Base-by-base conservation (phyloP, 73 alveolate species). In the Symbiodinium natans region DNA sequence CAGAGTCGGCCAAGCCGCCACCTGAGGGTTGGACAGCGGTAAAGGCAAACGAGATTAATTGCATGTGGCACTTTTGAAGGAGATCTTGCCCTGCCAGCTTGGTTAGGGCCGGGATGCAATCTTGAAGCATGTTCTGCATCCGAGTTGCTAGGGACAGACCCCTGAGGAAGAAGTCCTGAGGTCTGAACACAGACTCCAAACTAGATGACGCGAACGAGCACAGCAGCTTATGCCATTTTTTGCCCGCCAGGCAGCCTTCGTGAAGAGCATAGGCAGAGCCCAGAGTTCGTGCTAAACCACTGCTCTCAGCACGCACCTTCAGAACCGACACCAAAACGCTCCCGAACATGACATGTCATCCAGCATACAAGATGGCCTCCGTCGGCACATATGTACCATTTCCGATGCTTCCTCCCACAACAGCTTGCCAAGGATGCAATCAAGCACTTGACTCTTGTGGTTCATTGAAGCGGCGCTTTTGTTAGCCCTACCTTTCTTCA, bases 261-360 rank as follows among this genome's bases (percentile, higher is more conserved):
- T 90, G 97, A 74, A 90, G 88, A 34, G 97, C 97, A 29, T 90
- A 90, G 87, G 97, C 97, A 41, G 80, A 40, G 46, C 77, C 87
- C 88, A 90, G 77, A 41, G 97, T 90, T 34, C 97, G 97, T 7
- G 97, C 97, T 82, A 90, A 68, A 88, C 88, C 97, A 59, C 80
- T 71, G 75, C 97, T 90, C 54, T 90, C 97, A 21, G 88, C 38
- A 33, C 48, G 88, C 40, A 90, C 97, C 97, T 88, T 29, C 17
- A 23, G 33, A 36, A 2, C 17, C 19, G 10, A 39, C 39, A 56
- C 75, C 31, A 56, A 56, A 29, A 21, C 75, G 17, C 27, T 2
- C 31, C 75, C 27, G 75, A n/a, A n/a, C n/a, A n/a, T n/a, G n/a
- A n/a, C n/a, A n/a, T n/a, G n/a, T n/a, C n/a, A n/a, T n/a, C n/a